phyloP scores from a whole-genome alignment of 2,329 filamentous ascomycete genomes.

The Rhynchosporium graminicola region DNA sequence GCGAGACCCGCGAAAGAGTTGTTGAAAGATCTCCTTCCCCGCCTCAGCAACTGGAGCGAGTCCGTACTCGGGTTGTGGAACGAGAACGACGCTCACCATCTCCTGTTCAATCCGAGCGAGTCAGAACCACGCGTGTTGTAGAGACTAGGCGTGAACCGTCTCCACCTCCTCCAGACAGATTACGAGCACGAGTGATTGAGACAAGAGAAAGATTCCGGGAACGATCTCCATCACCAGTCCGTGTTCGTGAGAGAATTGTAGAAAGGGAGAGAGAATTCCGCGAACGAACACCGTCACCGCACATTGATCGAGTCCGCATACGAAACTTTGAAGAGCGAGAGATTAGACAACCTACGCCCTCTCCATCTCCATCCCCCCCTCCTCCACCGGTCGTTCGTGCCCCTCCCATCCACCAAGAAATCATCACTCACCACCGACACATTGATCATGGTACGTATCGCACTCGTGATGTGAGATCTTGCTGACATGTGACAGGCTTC shows the following conservation, averaged over 20 bases:
- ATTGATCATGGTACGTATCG: conserved; percentile 74
- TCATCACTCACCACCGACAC: conserved; percentile 79
- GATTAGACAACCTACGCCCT: conserved; percentile 28
- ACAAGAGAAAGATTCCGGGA: conserved; percentile 37
- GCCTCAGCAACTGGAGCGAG: conserved; percentile 24
- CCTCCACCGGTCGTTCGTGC: conserved; percentile 61
- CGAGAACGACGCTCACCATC: conserved; percentile 19
- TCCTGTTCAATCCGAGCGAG: conserved; percentile 22
- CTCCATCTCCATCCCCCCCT: conserved; percentile 36
- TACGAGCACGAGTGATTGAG: conserved; percentile 38
- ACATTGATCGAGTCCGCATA: conserved; percentile 37
- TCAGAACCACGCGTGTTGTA: conserved; percentile 30
- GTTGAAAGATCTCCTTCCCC: conserved; percentile 32
- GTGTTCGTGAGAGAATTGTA: conserved; percentile 36
- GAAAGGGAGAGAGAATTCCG: conserved; percentile 33
- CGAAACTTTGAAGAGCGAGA: conserved; percentile 33
- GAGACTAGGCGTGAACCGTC: conserved; percentile 32
- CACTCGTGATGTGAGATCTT: conserved; percentile 11
- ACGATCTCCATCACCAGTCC: conserved; percentile 35
- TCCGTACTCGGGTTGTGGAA: conserved; percentile 33
- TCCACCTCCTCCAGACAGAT: conserved; percentile 34
- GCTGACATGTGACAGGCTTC: conserved; percentile 35
- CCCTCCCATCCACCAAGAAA: conserved; percentile 82
- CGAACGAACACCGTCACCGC: conserved; percentile 35
- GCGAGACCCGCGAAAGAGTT: conserved; percentile 32